phyloP scores from a whole-genome alignment of 148 eudicot genomes.

The Oxyria digyna region DNA sequence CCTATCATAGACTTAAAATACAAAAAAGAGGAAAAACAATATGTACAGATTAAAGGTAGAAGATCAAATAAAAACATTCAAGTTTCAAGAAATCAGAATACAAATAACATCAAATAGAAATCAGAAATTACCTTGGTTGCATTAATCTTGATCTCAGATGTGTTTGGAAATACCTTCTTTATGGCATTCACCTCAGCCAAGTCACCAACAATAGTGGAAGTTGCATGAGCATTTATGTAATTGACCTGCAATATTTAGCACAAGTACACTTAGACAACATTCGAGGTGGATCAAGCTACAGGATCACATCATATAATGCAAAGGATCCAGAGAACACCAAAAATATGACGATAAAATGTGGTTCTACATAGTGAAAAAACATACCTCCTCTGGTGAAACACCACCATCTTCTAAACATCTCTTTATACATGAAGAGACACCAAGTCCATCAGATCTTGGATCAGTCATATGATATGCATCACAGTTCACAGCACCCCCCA shows the following conservation, averaged over 20 bases:
- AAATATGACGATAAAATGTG: neutral
- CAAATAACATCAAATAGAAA: neutral
- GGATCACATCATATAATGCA: neutral
- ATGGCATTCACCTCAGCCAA: constrained; percentile 89
- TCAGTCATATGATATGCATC: constrained; percentile 98
- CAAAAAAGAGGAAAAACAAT: neutral
- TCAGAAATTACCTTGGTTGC: constrained; percentile 55
- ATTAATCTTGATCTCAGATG: constrained; percentile 81
- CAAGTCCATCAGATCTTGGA: constrained; percentile 94
- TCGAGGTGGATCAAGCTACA: neutral
- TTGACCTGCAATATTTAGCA: constrained; percentile 48
- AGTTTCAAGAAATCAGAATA: neutral
- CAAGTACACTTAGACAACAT: constrained; percentile 5
- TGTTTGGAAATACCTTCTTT: constrained; percentile 86
- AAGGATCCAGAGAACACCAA: neutral
- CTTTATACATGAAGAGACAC: constrained; percentile 80
- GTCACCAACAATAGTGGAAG: constrained; percentile 84
- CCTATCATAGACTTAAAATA: constrained; percentile 70
- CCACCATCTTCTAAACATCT: constrained; percentile 79
- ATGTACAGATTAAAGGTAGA: neutral
- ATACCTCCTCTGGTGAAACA: constrained; percentile 89
- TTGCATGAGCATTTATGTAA: constrained; percentile 92
- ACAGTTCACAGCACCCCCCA: constrained; percentile 90
- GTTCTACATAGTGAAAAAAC: neutral
- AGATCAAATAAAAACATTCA: neutral